These are phyloP conservation scores for Solanum habrochaites DNA, from an alignment of 257 asterid species.

Conservation along the genomic window DNA sequence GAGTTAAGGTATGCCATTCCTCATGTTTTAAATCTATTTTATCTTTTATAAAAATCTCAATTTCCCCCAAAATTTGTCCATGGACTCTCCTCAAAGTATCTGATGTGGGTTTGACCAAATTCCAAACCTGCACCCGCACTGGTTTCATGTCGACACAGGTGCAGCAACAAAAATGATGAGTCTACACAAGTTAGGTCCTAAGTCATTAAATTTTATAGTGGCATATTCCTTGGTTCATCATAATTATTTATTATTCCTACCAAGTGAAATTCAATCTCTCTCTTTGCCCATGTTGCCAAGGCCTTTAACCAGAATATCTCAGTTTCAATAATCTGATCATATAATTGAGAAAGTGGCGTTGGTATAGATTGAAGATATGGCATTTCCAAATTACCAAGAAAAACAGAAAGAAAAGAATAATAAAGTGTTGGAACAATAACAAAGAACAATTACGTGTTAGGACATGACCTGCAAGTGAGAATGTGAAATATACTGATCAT, in stretches of 20 bases:
- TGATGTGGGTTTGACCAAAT: too few species aligned
- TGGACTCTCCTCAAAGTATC: too few species aligned
- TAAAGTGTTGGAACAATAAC: background rate
- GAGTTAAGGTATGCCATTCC: too few species aligned
- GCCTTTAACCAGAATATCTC: background rate
- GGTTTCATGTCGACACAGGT: too few species aligned
- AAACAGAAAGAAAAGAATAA: background rate
- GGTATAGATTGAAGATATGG: background rate
- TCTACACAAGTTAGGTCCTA: too few species aligned
- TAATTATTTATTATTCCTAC: background rate
- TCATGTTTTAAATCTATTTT: too few species aligned
- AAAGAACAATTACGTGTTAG: background rate
- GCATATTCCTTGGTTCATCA: background rate
- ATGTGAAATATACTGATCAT: background rate
- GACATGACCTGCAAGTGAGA: background rate
- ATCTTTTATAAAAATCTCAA: too few species aligned
- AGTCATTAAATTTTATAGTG: background rate
- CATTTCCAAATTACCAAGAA: background rate
- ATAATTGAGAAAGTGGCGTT: background rate
- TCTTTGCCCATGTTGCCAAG: background rate
- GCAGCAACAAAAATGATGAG: too few species aligned
- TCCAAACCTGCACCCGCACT: too few species aligned
- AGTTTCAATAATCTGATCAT: background rate
- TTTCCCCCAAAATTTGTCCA: too few species aligned
- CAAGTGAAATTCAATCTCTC: background rate